Base-by-base conservation (phyloP, 768 basidiomycete genomes). In the Sporobolomyces roseus region DNA sequence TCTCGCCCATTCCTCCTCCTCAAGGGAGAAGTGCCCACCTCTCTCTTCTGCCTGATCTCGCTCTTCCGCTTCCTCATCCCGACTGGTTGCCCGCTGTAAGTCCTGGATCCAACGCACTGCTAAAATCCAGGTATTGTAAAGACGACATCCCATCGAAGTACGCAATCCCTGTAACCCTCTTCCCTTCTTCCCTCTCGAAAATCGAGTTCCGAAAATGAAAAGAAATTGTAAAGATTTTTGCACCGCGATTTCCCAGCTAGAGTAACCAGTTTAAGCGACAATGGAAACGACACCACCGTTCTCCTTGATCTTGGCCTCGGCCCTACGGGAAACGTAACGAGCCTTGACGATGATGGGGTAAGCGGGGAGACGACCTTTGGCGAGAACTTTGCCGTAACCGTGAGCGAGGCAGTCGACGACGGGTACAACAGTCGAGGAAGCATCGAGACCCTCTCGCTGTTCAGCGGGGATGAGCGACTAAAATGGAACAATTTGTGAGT, bases 331-430 rank as follows among this genome's bases (percentile, higher is more conserved):
- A 38, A 76, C 75, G 71, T 72, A 76, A 48, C 96, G 92, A 63
- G 96, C 93, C 84, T 98, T 98, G 76, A 99, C 90, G 78, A 99
- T 98, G 83, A 92, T 91, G 21, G 96, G 96, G 78, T 87, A 87
- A 72, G 58, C 66, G 36, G 91, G 91, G 72, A 98, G 85, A 74
- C 91, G 80, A 82, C 96, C 96, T 78, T 93, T 97, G 78, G 93
- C 96, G 82, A 99, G 82, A 71, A 96, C 87, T 81, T 96, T 96
- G 75, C 87, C 89, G 80, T 91, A 96, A 48, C 92, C 92, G 78
- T 85, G 85, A 70, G 72, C 80, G 77, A 77, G 74, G 50, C 85
- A 89, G 82, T 99, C 93, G 74, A 99, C 90, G 53, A 99, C 93
- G 49, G 96, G 96, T 27, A 97, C 96, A 75, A 92, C 82, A 65